phyloP scores from a whole-genome alignment of 192 early-diverging fungal species.

The Rhizophagus sp. region DNA sequence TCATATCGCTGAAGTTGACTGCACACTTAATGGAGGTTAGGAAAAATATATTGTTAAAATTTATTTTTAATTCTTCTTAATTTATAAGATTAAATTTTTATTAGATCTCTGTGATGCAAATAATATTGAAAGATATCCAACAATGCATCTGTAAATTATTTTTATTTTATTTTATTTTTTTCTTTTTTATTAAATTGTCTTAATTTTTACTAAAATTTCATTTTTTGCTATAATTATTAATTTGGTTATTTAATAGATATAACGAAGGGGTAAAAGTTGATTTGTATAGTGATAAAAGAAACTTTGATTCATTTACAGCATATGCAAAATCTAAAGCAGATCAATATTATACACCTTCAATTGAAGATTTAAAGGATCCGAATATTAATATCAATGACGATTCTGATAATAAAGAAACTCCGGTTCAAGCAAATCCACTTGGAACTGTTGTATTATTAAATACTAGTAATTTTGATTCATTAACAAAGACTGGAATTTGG shows the following conservation, averaged over 20 bases:
- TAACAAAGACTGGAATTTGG: slow-evolving; percentile 69
- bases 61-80: slow-evolving; percentile 38
- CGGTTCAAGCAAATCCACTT: slow-evolving; percentile 43
- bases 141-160: slow-evolving; percentile 21
- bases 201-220: not conserved
- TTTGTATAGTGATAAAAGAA: slow-evolving; percentile 38
- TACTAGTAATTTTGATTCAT: slow-evolving; percentile 49
- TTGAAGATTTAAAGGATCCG: not conserved
- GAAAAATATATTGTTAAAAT: slow-evolving; percentile 33
- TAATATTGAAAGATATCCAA: slow-evolving; percentile 36
- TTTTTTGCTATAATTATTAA: not conserved
- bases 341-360: slow-evolving; percentile 22
- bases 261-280: slow-evolving; percentile 34
- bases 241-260: slow-evolving; percentile 26
- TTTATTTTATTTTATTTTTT: not conserved
- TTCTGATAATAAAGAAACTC: slow-evolving; percentile 23
- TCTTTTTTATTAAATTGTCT: not conserved
- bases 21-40: slow-evolving; percentile 57
- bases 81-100: slow-evolving; percentile 32
- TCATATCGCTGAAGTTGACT: slow-evolving; percentile 70
- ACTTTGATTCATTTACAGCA: slow-evolving; percentile 28
- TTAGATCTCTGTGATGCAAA: slow-evolving; percentile 38
- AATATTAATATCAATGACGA: slow-evolving; percentile 2
- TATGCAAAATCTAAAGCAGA: slow-evolving; percentile 33
- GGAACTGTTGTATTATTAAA: slow-evolving; percentile 63